Evolutionary conservation across 257 asterid genomes (phyloP), one percentile per base, ranked within the genome.

Genomic region (Solanum chaucha): DNA sequence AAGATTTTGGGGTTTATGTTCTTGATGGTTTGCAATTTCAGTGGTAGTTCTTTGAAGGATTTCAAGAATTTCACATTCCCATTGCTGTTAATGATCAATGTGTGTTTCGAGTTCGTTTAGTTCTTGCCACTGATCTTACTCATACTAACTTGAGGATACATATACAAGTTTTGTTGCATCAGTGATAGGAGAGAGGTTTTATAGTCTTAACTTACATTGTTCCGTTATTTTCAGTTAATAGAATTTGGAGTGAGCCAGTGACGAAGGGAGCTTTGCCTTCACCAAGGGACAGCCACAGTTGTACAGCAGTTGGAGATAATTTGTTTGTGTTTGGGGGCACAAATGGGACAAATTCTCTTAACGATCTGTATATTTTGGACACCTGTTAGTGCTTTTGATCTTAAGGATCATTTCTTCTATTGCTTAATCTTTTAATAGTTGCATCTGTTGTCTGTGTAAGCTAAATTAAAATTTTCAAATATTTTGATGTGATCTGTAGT

Each of bases 221-320:
- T 19, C 28, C 12, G 10, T 30, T 81, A 2, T 13, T 87, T 87
- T 58, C 98, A 97, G 99, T 90, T 68, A 92, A 87, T 89, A 88
- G 91, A 93, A 81, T 89, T 58, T 97, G 99, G 99, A 94, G 92
- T 24, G 96, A 92, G 93, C 98, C 95, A 28, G 86, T 55, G 77
- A 84, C 91, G 89, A 93, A 89, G 84, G 99, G 99, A 38, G 82
- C 88, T 83, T 92, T 93, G 88, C 99, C 98, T 30, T 81, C 80
- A 65, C 98, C 99, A 6, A 93, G 99, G 93, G 98, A 96, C 92
- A 96, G 98, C 88, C 99, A 97, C 90, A 96, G 96, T 90, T 96
- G 98, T 89, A 97, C 98, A 48, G 87, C 98, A 55, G 95, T 97
- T 58, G 99, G 99, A 68, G 98, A 97, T 87, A 92, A 87, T 89